These are phyloP conservation scores for Cicer judaicum DNA, from an alignment of 306 rosid genomes.

Conservation along the genomic window DNA sequence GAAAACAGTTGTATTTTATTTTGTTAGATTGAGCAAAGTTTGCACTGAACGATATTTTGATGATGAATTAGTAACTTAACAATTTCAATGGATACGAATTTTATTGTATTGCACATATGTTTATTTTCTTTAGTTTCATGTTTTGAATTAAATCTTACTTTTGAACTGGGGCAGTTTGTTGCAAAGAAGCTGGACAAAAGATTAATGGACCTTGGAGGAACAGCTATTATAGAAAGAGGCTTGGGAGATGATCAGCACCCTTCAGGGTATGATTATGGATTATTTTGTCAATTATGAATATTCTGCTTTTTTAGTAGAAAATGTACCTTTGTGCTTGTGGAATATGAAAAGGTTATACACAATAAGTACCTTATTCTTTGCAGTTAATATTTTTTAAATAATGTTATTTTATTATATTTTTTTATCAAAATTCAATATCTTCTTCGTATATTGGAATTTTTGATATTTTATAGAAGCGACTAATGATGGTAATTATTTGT, in stretches of 20 bases:
- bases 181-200: conserved; percentile 96
- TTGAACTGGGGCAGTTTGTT: conserved; percentile 69
- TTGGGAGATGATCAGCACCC: conserved; percentile 97
- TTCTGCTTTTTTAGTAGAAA: conserved; percentile 36
- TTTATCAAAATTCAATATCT: neutral
- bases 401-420: neutral
- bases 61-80: conserved; percentile 2
- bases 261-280: conserved; percentile 69
- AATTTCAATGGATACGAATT: neutral
- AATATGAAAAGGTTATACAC: conserved; percentile 34
- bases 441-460: conserved; percentile 4
- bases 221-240: conserved; percentile 70
- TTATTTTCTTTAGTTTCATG: conserved; percentile 34
- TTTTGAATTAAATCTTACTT: conserved; percentile 18
- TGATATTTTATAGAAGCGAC: neutral
- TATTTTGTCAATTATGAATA: conserved; percentile 3
- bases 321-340: conserved; percentile 24
- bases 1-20: conserved; percentile 2
- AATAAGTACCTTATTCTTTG: conserved; percentile 23
- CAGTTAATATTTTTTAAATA: neutral
- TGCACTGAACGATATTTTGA: conserved; percentile 1
- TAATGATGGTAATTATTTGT: conserved; percentile 36
- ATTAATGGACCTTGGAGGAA: conserved; percentile 83
- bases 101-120: conserved; percentile 25
- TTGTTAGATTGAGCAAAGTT: conserved; percentile 15